These are phyloP conservation scores for Echeveria elegans DNA, from an alignment of 164 flowering plant genomes.

Conservation along the genomic window DNA sequence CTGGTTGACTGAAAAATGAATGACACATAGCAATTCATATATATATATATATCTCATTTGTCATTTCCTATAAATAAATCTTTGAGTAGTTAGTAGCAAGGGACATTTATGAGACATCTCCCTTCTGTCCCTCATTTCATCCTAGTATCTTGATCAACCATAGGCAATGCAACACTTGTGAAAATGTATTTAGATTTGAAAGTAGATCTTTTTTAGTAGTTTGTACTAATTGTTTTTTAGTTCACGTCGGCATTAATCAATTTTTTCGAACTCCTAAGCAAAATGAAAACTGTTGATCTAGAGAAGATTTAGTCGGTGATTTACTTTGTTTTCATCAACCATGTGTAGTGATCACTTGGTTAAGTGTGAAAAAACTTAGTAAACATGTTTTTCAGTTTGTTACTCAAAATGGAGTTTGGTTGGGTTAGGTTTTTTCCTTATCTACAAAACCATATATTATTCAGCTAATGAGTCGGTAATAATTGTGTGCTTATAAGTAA, in stretches of 20 bases:
- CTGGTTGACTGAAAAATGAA: no score
- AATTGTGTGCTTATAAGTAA: no score
- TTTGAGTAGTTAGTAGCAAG: neutral
- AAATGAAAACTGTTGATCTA: neutral
- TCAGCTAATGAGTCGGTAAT: neutral
- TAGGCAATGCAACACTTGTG: neutral
- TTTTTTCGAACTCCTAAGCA: neutral
- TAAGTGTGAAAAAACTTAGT: neutral
- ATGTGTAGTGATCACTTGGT: neutral
- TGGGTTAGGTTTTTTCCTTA: constrained; percentile 4
- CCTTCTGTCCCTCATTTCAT: neutral
- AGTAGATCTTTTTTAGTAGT: neutral
- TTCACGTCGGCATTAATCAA: neutral
- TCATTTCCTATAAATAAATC: no score
- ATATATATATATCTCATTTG: no score
- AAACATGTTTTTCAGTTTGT: neutral
- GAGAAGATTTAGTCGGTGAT: neutral
- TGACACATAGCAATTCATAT: no score
- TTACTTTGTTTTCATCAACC: neutral
- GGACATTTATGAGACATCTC: neutral
- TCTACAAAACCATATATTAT: neutral
- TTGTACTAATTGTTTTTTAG: neutral
- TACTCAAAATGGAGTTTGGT: neutral
- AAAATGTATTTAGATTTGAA: neutral
- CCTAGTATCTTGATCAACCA: neutral